phyloP scores from a whole-genome alignment of 2,329 filamentous ascomycete genomes.

The Colletotrichum phormii region DNA sequence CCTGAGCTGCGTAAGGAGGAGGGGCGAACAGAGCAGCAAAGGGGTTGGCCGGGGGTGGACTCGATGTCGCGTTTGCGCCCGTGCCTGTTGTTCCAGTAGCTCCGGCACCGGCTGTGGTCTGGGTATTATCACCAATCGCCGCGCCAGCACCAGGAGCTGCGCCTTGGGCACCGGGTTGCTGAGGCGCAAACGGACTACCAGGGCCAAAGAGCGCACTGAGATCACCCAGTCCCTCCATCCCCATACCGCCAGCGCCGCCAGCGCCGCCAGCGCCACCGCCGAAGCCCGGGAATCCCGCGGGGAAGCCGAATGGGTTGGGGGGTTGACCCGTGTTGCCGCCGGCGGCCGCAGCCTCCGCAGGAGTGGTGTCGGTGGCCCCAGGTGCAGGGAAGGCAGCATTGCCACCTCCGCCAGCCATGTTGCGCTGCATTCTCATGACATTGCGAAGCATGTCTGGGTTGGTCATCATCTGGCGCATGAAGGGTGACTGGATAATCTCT shows the following conservation, averaged over 20 bases:
- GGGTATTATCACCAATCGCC: slow-evolving; percentile 35
- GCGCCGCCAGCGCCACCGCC: slow-evolving; percentile 26
- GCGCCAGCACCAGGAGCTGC: slow-evolving; percentile 16
- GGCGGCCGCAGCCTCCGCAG: slow-evolving; percentile 56
- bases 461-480: slow-evolving; percentile 92
- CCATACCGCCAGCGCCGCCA: neutral
- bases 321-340: slow-evolving; percentile 45
- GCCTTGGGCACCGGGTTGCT: slow-evolving; percentile 33
- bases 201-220: slow-evolving; percentile 46
- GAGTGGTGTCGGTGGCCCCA: slow-evolving; percentile 89
- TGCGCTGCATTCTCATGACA: slow-evolving; percentile 84
- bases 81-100: slow-evolving; percentile 38
- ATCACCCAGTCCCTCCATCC: slow-evolving; percentile 32
- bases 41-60: slow-evolving; percentile 67
- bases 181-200: slow-evolving; percentile 36
- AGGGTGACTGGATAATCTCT: slow-evolving; percentile 87
- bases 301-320: slow-evolving; percentile 59
- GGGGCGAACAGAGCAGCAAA: slow-evolving; percentile 73
- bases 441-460: slow-evolving; percentile 87
- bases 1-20: slow-evolving; percentile 47
- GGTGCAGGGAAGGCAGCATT: slow-evolving; percentile 84
- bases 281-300: slow-evolving; percentile 31
- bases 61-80: slow-evolving; percentile 42
- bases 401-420: slow-evolving; percentile 66
- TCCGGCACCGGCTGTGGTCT: slow-evolving; percentile 30